phyloP scores from a whole-genome alignment of 2,329 filamentous ascomycete species.

The Ascosphaera apis region DNA sequence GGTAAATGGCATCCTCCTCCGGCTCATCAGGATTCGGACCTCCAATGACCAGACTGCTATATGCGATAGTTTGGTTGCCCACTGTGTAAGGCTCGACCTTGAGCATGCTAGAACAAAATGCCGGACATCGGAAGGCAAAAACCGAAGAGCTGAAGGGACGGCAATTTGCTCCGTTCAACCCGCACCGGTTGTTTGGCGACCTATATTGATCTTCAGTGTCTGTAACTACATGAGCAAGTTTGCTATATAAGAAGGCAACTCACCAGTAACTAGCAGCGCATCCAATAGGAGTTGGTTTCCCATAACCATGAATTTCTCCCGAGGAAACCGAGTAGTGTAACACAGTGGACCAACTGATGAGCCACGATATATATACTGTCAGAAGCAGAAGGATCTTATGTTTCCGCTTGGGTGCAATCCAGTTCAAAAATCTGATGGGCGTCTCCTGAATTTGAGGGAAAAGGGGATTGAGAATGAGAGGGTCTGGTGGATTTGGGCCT shows the following conservation, averaged over 20 bases:
- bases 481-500: slow-evolving; percentile 24
- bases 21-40: slow-evolving; percentile 19
- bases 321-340: slow-evolving; percentile 22
- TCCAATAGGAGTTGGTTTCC: slow-evolving; percentile 21
- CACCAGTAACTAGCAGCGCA: slow-evolving; percentile 25
- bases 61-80: slow-evolving; percentile 28
- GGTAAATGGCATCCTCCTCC: slow-evolving; percentile 37
- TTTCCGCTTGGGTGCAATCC: slow-evolving; percentile 22
- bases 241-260: slow-evolving; percentile 1
- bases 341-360: slow-evolving; percentile 23
- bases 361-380: slow-evolving; percentile 23
- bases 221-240: neutral
- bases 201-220: slow-evolving; percentile 8
- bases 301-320: slow-evolving; percentile 26
- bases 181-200: slow-evolving; percentile 24
- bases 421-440: slow-evolving; percentile 21
- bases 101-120: slow-evolving; percentile 25
- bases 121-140: slow-evolving; percentile 32
- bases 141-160: slow-evolving; percentile 29
- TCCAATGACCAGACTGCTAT: slow-evolving; percentile 29
- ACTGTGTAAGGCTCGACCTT: slow-evolving; percentile 28
- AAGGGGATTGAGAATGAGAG: slow-evolving; percentile 22
- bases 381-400: slow-evolving; percentile 22
- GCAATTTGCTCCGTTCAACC: slow-evolving; percentile 31
- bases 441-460: slow-evolving; percentile 24